Evolutionary conservation across 805 yeast species (phyloP).

Genomic region (Alloascoidea hylecoeti): DNA sequence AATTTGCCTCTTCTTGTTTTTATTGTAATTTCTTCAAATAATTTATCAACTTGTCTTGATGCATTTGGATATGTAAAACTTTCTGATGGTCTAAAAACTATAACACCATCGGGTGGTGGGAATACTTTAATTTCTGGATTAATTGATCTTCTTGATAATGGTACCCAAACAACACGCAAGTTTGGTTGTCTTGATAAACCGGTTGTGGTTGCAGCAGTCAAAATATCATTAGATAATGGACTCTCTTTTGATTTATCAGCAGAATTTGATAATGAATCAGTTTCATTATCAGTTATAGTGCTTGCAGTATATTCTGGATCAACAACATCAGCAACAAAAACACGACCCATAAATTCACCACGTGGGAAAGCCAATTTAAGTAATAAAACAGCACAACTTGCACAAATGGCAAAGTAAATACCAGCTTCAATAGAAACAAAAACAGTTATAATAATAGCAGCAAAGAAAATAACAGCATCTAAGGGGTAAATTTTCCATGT

Average conservation of each 20-base stretch:
- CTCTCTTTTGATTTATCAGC: slow-evolving; percentile 5
- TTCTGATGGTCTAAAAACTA: slow-evolving; percentile 76
- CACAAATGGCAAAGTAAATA: slow-evolving; percentile 80
- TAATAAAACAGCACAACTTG: slow-evolving; percentile 62
- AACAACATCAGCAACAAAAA: slow-evolving; percentile 56
- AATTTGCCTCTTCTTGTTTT: slow-evolving; percentile 45
- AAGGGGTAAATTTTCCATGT: slow-evolving; percentile 63
- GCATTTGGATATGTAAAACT: slow-evolving; percentile 73
- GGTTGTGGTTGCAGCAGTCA: slow-evolving; percentile 4
- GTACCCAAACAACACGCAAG: slow-evolving; percentile 58
- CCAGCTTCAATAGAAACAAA: slow-evolving; percentile 77
- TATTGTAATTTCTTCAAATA: slow-evolving; percentile 52
- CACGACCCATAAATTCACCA: slow-evolving; percentile 72
- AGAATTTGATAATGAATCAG: slow-evolving; percentile 6
- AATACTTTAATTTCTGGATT: slow-evolving; percentile 43
- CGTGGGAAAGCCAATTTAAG: slow-evolving; percentile 68
- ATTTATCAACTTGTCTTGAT: slow-evolving; percentile 54
- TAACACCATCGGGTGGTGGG: slow-evolving; percentile 85
- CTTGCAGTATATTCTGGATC: too few species aligned
- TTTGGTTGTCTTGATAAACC: slow-evolving; percentile 13
- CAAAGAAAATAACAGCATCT: slow-evolving; percentile 59
- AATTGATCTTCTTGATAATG: slow-evolving; percentile 30
- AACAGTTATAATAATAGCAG: slow-evolving; percentile 62
- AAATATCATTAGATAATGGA: neutral
- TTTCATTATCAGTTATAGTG: slow-evolving; percentile 18